Evolutionary conservation across 371 early-diverging fungal species (phyloP).

Genomic region (Zychaea mexicana): DNA sequence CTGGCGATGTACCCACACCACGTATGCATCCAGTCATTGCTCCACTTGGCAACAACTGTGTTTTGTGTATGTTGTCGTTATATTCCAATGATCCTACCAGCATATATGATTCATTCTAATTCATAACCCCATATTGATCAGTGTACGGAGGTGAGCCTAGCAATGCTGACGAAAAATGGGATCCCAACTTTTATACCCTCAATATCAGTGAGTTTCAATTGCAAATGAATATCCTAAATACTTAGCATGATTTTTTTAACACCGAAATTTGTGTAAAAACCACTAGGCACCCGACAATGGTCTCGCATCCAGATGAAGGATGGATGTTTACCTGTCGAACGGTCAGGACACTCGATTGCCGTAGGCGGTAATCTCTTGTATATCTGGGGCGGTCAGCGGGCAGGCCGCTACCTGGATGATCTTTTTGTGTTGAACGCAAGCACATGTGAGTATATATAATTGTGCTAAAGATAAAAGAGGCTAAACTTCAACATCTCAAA

Average conservation of each 20-base stretch:
- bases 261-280: neutral
- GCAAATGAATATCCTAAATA: neutral
- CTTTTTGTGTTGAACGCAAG: slow-evolving; percentile 61
- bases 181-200: slow-evolving; percentile 41
- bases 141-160: slow-evolving; percentile 50
- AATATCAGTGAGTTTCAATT: slow-evolving; percentile 26
- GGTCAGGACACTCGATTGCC: slow-evolving; percentile 70
- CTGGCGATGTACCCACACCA: slow-evolving; percentile 39
- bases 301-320: slow-evolving; percentile 41
- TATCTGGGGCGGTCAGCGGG: slow-evolving; percentile 73
- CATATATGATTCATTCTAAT: too few species aligned
- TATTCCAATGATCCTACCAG: too few species aligned
- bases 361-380: slow-evolving; percentile 65
- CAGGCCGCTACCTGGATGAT: slow-evolving; percentile 70
- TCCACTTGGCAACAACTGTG: slow-evolving; percentile 24
- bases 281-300: slow-evolving; percentile 49
- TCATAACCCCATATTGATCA: too few species aligned
- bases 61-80: slow-evolving; percentile 39
- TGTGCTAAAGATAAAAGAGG: neutral
- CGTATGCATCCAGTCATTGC: slow-evolving; percentile 34
- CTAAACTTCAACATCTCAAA: neutral
- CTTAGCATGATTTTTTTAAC: slow-evolving; percentile 5
- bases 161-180: slow-evolving; percentile 37
- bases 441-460: slow-evolving; percentile 42
- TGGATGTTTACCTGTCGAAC: slow-evolving; percentile 57